Evolutionary conservation across 2,329 filamentous ascomycete genomes (phyloP).

Genomic region (Venturia nashicola): DNA sequence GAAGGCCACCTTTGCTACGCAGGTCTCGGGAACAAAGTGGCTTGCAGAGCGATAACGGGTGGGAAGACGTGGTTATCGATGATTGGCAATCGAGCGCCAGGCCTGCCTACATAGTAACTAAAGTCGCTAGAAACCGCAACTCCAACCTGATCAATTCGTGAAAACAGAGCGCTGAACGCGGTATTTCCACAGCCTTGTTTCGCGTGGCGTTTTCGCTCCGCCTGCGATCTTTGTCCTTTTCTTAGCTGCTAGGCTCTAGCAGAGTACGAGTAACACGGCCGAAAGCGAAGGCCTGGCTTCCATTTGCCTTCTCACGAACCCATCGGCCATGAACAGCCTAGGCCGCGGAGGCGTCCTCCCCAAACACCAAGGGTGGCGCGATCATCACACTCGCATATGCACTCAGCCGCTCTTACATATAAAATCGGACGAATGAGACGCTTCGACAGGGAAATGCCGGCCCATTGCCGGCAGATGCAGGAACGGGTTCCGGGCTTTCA

Average conservation of each 20-base stretch:
- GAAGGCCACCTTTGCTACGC: neutral
- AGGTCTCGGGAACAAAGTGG: neutral
- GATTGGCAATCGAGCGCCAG: neutral
- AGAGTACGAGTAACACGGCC: neutral
- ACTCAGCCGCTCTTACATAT: conserved; percentile 1
- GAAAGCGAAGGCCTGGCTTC: neutral
- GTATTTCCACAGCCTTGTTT: neutral
- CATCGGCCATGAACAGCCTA: neutral
- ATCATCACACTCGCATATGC: neutral
- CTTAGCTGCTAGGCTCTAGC: neutral
- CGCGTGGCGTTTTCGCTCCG: neutral
- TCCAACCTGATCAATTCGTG: neutral
- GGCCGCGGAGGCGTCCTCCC: neutral
- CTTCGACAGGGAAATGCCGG: neutral
- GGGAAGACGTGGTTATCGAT: neutral
- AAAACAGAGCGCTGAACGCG: neutral
- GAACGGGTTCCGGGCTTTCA: conserved; percentile 2
- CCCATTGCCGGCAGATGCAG: neutral
- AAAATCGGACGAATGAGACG: neutral
- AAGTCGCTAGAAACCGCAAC: neutral
- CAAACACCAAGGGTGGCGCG: neutral
- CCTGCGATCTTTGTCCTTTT: neutral
- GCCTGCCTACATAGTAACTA: neutral
- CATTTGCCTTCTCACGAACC: neutral
- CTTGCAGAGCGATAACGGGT: conserved; percentile 1